phyloP scores from a whole-genome alignment of 805 yeast species.

The Candida tallmaniae region DNA sequence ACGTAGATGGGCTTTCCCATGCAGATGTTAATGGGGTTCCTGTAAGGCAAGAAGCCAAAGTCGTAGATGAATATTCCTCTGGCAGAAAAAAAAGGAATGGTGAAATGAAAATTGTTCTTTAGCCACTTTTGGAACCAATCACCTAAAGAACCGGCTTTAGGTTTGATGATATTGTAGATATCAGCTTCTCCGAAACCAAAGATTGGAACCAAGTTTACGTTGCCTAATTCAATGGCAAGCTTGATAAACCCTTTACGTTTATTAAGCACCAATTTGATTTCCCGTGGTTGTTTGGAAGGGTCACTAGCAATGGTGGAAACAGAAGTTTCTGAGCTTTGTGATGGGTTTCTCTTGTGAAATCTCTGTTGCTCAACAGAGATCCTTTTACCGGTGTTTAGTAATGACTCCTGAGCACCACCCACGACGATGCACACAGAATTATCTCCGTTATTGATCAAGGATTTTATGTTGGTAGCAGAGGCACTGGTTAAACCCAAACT shows the following conservation, averaged over 20 bases:
- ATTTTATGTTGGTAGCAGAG: slow-evolving; percentile 63
- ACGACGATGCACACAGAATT: slow-evolving; percentile 84
- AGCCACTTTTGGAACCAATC: slow-evolving; percentile 65
- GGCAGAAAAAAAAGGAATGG: slow-evolving; percentile 87
- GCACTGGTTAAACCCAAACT: slow-evolving; percentile 84
- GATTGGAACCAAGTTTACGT: slow-evolving; percentile 78
- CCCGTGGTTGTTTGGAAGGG: slow-evolving; percentile 24
- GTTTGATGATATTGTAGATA: slow-evolving; percentile 41
- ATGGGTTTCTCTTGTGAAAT: slow-evolving; percentile 19
- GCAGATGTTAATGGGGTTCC: slow-evolving; percentile 75
- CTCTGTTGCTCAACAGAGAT: slow-evolving; percentile 28
- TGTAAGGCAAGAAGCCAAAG: slow-evolving; percentile 83
- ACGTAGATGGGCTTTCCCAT: slow-evolving; percentile 64
- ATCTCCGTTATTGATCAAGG: slow-evolving; percentile 55
- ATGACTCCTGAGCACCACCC: slow-evolving; percentile 93
- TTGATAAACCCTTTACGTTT: slow-evolving; percentile 86
- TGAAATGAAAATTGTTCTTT: slow-evolving; percentile 71
- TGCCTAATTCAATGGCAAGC: slow-evolving; percentile 75
- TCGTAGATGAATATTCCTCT: slow-evolving; percentile 91
- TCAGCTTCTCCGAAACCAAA: slow-evolving; percentile 88
- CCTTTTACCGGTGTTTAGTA: slow-evolving; percentile 45
- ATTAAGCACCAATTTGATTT: slow-evolving; percentile 64
- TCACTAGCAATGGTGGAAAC: slow-evolving; percentile 7
- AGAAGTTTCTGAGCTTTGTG: slow-evolving; percentile 2
- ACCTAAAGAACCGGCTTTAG: slow-evolving; percentile 39